Evolutionary conservation across 495 filamentous ascomycete genomes (phyloP), one percentile per base, ranked within the genome.

Genomic region (Neurospora sp.): DNA sequence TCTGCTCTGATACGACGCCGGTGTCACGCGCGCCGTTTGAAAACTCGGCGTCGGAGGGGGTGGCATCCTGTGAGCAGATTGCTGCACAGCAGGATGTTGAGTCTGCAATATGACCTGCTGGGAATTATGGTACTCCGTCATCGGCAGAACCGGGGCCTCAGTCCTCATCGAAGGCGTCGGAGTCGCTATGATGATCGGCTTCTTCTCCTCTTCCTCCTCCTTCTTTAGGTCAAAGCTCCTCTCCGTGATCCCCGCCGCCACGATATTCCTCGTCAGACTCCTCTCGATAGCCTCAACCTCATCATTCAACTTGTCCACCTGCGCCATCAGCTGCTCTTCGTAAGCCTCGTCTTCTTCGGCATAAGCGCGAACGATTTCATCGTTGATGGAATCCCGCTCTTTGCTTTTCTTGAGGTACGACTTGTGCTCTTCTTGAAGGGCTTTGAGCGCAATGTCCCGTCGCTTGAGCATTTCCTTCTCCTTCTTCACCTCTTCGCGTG

Each of bases 101-200:
- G 85, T 87, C 70, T 88, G 85, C 21, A 83, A 77, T 37, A 86
- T 83, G 17, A 87, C 78, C 74, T 88, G 84, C 21, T 66, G 54
- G 9, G 54, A 66, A 36, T 66, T 36, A 19, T 34, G 54, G 0
- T 66, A 66, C 15, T 66, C 54, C 6, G 54, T 34, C 28, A 28
- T 34, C 31, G 54, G 54, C 15, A 66, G 2, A 36, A 66, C 54
- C 28, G 54, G 54, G 54, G 54, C 6, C 15, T 66, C 54, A 34
- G 28, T 66, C 1, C 13, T 66, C 28, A 6, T 66, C 54, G 54
- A 66, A 34, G 54, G 54, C 6, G 54, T 66, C 13, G 54, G 54
- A 66, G 54, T 66, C 6, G 54, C 54, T 5, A 76, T 76, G 36
- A 78, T 77, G 5, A 74, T 74, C 17, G 39, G 71, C 15, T 76